Conservation (phyloP, 2,329 filamentous ascomycete genomes). For the Nannizziopsis barbatae region DNA sequence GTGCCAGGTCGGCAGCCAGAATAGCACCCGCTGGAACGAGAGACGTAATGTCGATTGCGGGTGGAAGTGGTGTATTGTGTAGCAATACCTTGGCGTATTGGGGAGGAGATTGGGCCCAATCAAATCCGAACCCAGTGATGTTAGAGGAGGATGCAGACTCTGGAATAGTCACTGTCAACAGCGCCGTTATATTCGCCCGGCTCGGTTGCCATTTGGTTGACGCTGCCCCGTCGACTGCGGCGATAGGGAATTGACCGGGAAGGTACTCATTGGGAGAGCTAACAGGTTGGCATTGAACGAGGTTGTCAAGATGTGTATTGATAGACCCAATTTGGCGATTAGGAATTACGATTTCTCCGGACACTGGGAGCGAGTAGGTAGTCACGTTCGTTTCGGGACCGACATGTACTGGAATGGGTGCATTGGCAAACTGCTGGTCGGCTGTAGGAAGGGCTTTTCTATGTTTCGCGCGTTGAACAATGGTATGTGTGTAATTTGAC, state of each 20-base stretch:
- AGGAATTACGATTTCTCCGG: slow-evolving; percentile 43
- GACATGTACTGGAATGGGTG: slow-evolving; percentile 49
- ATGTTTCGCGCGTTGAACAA: slow-evolving; percentile 42
- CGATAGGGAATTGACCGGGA: slow-evolving; percentile 58
- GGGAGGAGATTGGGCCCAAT: slow-evolving; percentile 50
- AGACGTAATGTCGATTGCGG: slow-evolving; percentile 15
- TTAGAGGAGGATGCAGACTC: slow-evolving; percentile 24
- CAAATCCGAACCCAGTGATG: slow-evolving; percentile 43
- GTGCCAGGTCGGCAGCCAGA: slow-evolving; percentile 19
- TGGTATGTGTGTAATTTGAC: slow-evolving; percentile 56
- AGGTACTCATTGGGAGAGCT: slow-evolving; percentile 39
- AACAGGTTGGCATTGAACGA: slow-evolving; percentile 53
- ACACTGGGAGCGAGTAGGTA: slow-evolving; percentile 38
- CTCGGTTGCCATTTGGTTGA: slow-evolving; percentile 57
- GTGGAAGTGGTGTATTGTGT: slow-evolving; percentile 36
- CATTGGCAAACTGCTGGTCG: slow-evolving; percentile 43
- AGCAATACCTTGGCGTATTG: slow-evolving; percentile 44
- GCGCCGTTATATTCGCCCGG: slow-evolving; percentile 39
- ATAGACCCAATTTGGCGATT: slow-evolving; percentile 49
- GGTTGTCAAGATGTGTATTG: slow-evolving; percentile 47
- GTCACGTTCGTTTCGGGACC: slow-evolving; percentile 36
- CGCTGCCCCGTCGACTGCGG: slow-evolving; percentile 54
- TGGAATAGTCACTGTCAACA: slow-evolving; percentile 47
- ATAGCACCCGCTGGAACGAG: slow-evolving; percentile 16
- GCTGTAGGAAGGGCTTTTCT: slow-evolving; percentile 40